These are phyloP conservation scores for Venustampulla echinocandica DNA, from an alignment of 495 filamentous ascomycete genomes.

Conservation along the genomic window DNA sequence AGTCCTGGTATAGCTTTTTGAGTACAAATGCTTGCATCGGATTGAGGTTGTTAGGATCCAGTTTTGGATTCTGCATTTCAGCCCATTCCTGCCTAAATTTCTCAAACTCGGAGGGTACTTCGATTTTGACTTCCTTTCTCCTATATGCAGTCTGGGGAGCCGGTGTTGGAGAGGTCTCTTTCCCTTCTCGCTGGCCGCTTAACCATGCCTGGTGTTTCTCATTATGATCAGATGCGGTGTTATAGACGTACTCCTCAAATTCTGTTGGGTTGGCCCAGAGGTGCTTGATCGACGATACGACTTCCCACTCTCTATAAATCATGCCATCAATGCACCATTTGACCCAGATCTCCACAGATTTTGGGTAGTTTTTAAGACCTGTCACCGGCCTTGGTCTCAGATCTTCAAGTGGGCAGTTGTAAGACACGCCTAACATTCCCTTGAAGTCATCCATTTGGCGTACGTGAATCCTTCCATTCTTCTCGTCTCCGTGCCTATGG, in stretches of 20 bases:
- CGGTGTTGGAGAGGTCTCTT: neutral
- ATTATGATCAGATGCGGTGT: neutral
- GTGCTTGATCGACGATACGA: constrained; percentile 2
- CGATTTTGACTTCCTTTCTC: no score
- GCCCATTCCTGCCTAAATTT: neutral
- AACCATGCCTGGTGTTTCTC: neutral
- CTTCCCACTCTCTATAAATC: constrained; percentile 3
- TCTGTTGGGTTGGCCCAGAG: neutral
- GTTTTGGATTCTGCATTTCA: neutral
- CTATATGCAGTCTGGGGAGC: neutral
- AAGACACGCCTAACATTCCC: neutral
- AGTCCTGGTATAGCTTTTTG: neutral
- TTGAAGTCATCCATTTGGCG: no score
- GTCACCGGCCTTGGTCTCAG: neutral
- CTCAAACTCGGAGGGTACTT: no score
- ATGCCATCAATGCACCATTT: constrained; percentile 3
- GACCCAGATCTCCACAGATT: neutral
- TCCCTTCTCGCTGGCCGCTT: constrained; percentile 3
- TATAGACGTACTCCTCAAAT: constrained; percentile 1
- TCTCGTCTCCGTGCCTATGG: constrained; percentile 1
- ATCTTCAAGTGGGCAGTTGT: neutral
- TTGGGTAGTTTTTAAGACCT: neutral
- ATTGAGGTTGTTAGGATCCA: neutral
- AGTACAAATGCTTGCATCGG: neutral
- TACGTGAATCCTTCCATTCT: neutral